Evolutionary conservation across 108 stramenopile species (phyloP).

Genomic region (Discostella stelligeroides): DNA sequence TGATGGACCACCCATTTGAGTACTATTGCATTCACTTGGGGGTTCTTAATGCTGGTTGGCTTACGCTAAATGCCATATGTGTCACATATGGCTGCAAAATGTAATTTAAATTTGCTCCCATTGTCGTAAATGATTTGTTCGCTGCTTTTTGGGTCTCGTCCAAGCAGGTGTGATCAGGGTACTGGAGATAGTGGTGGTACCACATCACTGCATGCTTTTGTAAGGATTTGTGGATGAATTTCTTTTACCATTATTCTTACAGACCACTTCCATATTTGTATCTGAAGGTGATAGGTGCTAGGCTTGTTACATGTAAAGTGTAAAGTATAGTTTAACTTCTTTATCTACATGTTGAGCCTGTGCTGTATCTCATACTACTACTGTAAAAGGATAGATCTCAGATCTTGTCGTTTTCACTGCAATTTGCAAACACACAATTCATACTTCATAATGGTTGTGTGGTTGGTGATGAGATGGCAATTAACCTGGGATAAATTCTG

Average conservation of each 20-base stretch:
- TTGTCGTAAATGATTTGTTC: too few species aligned
- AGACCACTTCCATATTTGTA: background rate
- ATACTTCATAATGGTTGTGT: background rate
- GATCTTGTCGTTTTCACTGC: too few species aligned
- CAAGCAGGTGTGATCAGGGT: constrained; percentile 11
- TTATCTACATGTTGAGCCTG: constrained; percentile 7
- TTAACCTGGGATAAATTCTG: background rate
- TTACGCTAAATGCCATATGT: too few species aligned
- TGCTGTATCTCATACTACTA: too few species aligned
- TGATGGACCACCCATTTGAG: too few species aligned
- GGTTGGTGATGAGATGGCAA: background rate
- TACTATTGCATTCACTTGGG: too few species aligned
- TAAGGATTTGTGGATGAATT: constrained; percentile 17
- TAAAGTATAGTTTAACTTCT: background rate
- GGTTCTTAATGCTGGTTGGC: too few species aligned
- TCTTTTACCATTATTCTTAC: constrained; percentile 17
- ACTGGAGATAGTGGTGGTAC: constrained; percentile 36
- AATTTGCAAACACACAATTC: constrained; percentile 10
- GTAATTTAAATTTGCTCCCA: constrained; percentile 4
- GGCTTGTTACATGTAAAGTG: background rate
- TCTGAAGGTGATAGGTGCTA: background rate
- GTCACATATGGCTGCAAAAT: background rate
- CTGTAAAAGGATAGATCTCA: constrained; percentile 21
- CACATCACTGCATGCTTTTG: constrained; percentile 16
- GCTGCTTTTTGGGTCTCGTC: constrained; percentile 20